Base-by-base conservation (phyloP, 352 stramenopile genomes). In the Phytophthora idaei region DNA sequence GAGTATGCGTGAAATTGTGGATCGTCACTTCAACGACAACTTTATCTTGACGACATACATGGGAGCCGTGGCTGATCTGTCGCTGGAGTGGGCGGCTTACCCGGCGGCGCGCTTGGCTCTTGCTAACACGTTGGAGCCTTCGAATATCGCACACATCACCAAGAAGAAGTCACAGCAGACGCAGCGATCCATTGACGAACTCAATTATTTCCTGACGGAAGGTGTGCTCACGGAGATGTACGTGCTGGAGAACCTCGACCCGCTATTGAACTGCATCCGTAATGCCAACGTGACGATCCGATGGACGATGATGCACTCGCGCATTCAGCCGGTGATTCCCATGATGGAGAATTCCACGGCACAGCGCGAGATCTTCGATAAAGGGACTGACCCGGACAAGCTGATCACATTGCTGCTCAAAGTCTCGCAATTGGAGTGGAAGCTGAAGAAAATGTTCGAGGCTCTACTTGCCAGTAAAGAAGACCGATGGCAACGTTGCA, bases 11-110 rank as follows among this genome's bases (percentile, higher is more conserved):
- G 93, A 98, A 74, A 97, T 98, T 57, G 94, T 98, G 4, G 95
- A 99, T 76, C 92, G 92, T 25, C 94, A 97, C 68, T 99, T 99
- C 67, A 96, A 97, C 65, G 96, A 99, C 76, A 98, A 98, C 80
- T 98, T 97, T 64, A 97, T 98, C 54, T 74, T 99, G 49, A 88
- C 92, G 37, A 97, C 87, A n/a, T 98, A 98, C 73, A 98, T 98
- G 93, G 96, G 96, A 27, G 81, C 94, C 12, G 89, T 97, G 17
- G 92, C 95, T 0, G 95, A 99, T 71, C 70, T 99, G 10, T 95
- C 83, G 53, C 55, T 98, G 34, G 95, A 98, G 61, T 99, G 96
- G 96, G 85, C 78, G 2, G 74, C 83, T 28, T 98, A 98, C 66
- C 83, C 84, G 0, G 94, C 95, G 1, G 96, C 96, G 2, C 84